Base-by-base conservation (phyloP, 495 filamentous ascomycete species). In the Oidiodendron maius region DNA sequence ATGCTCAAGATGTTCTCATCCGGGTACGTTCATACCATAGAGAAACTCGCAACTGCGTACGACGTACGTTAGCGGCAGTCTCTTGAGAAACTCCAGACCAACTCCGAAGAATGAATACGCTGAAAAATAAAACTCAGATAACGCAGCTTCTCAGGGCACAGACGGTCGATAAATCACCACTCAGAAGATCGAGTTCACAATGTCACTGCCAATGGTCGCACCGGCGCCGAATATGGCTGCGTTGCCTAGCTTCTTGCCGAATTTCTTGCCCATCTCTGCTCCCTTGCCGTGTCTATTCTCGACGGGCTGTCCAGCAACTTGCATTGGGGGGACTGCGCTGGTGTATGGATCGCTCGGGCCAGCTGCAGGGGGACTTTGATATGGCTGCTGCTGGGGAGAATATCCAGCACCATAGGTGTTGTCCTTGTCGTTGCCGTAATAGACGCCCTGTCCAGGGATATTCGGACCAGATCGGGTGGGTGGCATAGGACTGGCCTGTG, bases 151-250 rank as follows among this genome's bases (percentile, higher is more conserved):
- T 17, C 2, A 4, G 1, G 37, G 20, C 16, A 40, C 3, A 40
- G 9, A 40, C 9, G 2, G 37, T 12, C 9, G 10, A 40, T 5
- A 21, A 40, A 40, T 40, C n/a, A 15, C 13, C 32, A 25, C 12
- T 25, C 56, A 59, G 44, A 59, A 59, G 18, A 97, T 94, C 45
- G 82, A 79, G 62, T 95, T 94, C 46, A 97, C 93, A 60, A 97
- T 83, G 51, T 95, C 91, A 46, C 82, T 77, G 23, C 93, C 93
- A 51, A 96, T 80, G 3, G 93, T 94, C 50, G 91, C 91, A 59
- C 91, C 91, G 37, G 87, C 86, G 51, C 86, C 86, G 59, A 87
- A 89, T 52, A 87, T 84, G 20, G 77, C 76, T 71, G 57, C 57
- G 47, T 48, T 49, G 5, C 44, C 59, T 53, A 89, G 47, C 69